These are phyloP conservation scores for Pouteria campechiana DNA, from an alignment of 179 eudicot genomes.

Conservation along the genomic window DNA sequence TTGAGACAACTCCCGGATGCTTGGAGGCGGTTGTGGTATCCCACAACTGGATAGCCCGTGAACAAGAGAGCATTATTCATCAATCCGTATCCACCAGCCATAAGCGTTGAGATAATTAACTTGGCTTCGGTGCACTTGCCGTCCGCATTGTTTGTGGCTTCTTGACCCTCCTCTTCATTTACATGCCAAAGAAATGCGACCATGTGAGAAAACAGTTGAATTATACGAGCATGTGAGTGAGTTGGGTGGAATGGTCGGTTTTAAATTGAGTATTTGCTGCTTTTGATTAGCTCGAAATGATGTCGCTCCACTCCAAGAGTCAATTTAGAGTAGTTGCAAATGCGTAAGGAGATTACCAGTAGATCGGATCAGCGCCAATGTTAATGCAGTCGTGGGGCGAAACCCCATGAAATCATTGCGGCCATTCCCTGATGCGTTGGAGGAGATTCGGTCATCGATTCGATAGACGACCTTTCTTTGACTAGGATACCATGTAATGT, in stretches of 20 bases:
- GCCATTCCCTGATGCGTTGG: slow-evolving; percentile 32
- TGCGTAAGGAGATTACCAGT: too few relatives aligned
- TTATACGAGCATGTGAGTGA: too few relatives aligned
- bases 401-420: slow-evolving; percentile 32
- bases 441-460: slow-evolving; percentile 42
- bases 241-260: too few relatives aligned
- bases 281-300: too few relatives aligned
- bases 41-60: slow-evolving; percentile 53
- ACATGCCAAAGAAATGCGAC: neutral
- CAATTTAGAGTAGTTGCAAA: too few relatives aligned
- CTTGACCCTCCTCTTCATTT: slow-evolving; percentile 40
- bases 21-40: slow-evolving; percentile 54
- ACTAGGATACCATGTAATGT: slow-evolving; percentile 57
- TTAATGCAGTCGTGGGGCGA: slow-evolving; percentile 22
- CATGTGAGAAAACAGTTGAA: too few relatives aligned
- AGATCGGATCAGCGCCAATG: slow-evolving; percentile 18
- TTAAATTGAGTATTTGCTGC: too few relatives aligned
- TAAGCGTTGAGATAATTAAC: slow-evolving; percentile 16
- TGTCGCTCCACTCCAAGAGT: too few relatives aligned
- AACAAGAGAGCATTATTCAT: slow-evolving; percentile 47
- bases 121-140: slow-evolving; percentile 29
- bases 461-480: slow-evolving; percentile 33
- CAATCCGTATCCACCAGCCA: slow-evolving; percentile 31
- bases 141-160: slow-evolving; percentile 19
- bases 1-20: slow-evolving; percentile 64